Base-by-base conservation (phyloP, 2,329 filamentous ascomycete genomes). In the Monosporascus sp. region DNA sequence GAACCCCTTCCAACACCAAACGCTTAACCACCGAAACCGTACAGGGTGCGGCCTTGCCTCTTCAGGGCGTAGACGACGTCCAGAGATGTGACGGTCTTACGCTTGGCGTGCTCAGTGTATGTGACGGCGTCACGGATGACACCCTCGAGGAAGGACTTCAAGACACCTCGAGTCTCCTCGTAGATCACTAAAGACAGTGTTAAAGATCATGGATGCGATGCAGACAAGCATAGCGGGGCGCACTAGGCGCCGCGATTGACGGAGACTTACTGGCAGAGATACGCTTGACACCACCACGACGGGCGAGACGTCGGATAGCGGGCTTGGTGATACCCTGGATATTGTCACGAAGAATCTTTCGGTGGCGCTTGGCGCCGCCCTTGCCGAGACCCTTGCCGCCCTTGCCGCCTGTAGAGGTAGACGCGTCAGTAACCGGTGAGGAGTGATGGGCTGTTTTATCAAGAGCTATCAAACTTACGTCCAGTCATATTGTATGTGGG, bases 211-310 rank as follows among this genome's bases (percentile, higher is more conserved):
- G 49, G 49, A 39, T 52, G 54, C 18, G 18, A 39, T 15, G 5
- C 38, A 53, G 31, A 14, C 31, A 35, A 35, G 11, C 31, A 35
- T 35, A 35, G 11, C 9, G 9, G 31, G 31, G 31, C 3, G 31
- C 31, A 14, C 31, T 35, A 11, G 31, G 31, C 31, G 31, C 9
- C 31, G 31, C 4, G 9, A 35, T 9, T 4, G 31, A 35, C 11
- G 5, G 31, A 14, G 53, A 79, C 82, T 74, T 84, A 89, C 86
- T 95, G 74, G 92, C 92, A 70, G 91, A 96, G 71, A 97, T 97
- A 96, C 92, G 92, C 90, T 97, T 97, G 84, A 97, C 92, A 92
- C 92, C 92, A 77, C 92, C 92, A 94, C 92, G 91, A 80, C 92
- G 92, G 63, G 92, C 92, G 74, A 97, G 91, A 95, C 92, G 92